phyloP scores from a whole-genome alignment of 495 filamentous ascomycete genomes.

The Trichoderma asperelloides region DNA sequence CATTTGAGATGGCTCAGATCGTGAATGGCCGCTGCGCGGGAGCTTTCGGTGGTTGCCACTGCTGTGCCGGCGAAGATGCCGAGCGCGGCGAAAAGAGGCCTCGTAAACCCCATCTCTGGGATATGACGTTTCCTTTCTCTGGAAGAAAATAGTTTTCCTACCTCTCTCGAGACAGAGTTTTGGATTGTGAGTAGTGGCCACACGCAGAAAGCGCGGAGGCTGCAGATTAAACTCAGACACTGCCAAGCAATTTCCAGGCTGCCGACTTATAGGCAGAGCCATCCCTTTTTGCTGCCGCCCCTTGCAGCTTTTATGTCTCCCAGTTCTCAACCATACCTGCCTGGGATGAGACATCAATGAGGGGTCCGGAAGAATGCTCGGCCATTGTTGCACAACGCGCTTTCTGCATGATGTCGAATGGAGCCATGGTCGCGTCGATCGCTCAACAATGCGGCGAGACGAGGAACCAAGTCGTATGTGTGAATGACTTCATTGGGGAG shows the following conservation, averaged over 20 bases:
- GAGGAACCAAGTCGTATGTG: background rate
- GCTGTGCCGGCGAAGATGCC: background rate
- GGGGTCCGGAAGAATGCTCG: slow-evolving; percentile 4
- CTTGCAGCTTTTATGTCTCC: background rate
- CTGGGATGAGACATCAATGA: background rate
- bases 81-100: background rate
- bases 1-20: slow-evolving; percentile 45
- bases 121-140: background rate
- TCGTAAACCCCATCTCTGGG: background rate
- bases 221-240: background rate
- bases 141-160: background rate
- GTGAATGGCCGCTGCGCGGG: background rate
- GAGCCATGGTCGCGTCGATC: background rate
- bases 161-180: background rate
- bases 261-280: background rate
- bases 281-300: background rate
- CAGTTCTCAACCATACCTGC: background rate
- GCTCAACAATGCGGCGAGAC: background rate
- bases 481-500: slow-evolving; percentile 1
- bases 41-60: background rate
- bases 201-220: background rate
- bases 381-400: background rate
- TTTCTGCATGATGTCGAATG: background rate
- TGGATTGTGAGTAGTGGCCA: background rate
- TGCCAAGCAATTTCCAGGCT: background rate